phyloP scores from a whole-genome alignment of 1,284 basidiomycete species.

The Anthracocystis setariae region DNA sequence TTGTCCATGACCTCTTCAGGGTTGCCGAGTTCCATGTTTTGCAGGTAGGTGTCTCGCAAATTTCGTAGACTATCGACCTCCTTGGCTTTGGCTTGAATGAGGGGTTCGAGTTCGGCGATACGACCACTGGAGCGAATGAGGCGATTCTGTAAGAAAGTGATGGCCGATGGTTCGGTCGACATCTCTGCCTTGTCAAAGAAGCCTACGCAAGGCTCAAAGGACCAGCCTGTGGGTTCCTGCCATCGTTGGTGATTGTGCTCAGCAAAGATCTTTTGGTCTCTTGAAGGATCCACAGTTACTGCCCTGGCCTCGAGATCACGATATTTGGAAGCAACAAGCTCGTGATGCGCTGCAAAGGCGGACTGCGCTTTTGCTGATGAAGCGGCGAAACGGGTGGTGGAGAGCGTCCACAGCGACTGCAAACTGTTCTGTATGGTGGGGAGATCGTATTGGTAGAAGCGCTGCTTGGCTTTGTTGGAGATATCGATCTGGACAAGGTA shows the following conservation, averaged over 20 bases:
- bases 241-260: constrained; percentile 51
- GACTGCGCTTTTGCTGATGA: constrained; percentile 19
- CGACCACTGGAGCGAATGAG: constrained; percentile 36
- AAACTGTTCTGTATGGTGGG: constrained; percentile 42
- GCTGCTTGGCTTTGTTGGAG: constrained; percentile 45
- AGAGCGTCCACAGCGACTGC: constrained; percentile 50
- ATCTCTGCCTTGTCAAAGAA: constrained; percentile 58
- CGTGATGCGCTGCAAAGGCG: constrained; percentile 25
- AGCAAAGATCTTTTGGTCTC: constrained; percentile 44
- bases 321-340: constrained; percentile 24
- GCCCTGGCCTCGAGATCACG: constrained; percentile 19
- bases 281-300: constrained; percentile 18
- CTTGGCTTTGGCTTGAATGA: constrained; percentile 36
- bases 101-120: constrained; percentile 42
- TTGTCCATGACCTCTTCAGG: constrained; percentile 55
- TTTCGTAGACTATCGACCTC: constrained; percentile 50
- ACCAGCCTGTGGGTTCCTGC: constrained; percentile 47
- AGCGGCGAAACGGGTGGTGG: constrained; percentile 26
- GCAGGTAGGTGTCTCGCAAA: constrained; percentile 47
- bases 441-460: constrained; percentile 48
- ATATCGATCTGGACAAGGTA: constrained; percentile 52
- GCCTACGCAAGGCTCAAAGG: constrained; percentile 55
- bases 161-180: constrained; percentile 39
- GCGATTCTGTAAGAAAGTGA: constrained; percentile 50
- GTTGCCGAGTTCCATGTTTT: constrained; percentile 42